Percentiles rank a stretch among this genome's conserved stretches.
phyloP scores from a whole-genome alignment of 129 eudicot species.

The Scalesia atractyloides region DNA sequence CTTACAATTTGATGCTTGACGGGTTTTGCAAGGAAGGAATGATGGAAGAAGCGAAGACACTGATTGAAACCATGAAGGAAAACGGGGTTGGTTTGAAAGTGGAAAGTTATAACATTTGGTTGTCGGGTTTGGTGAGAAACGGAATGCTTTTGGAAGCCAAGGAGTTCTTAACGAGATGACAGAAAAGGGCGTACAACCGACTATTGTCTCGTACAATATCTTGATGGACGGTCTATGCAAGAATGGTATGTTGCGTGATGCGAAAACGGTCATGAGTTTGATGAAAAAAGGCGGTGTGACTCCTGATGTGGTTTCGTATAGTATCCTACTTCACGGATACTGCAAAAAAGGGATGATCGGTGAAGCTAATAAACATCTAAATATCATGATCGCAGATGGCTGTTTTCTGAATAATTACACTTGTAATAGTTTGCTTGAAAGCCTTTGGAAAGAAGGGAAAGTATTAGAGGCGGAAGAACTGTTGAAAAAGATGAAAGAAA shows the following conservation, averaged over 20 bases:
- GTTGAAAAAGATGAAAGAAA: slow-evolving; percentile 82
- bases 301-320: slow-evolving; percentile 76
- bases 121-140: slow-evolving; percentile 70
- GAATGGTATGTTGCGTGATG: slow-evolving; percentile 74
- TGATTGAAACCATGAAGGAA: slow-evolving; percentile 66
- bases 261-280: slow-evolving; percentile 57
- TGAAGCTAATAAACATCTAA: slow-evolving; percentile 57
- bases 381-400: slow-evolving; percentile 58
- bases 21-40: slow-evolving; percentile 81
- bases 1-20: slow-evolving; percentile 69
- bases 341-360: slow-evolving; percentile 66
- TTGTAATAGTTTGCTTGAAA: slow-evolving; percentile 79
- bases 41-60: slow-evolving; percentile 68
- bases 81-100: slow-evolving; percentile 37
- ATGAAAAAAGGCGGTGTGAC: slow-evolving; percentile 58
- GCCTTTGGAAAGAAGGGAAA: slow-evolving; percentile 88
- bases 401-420: slow-evolving; percentile 69
- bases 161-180: slow-evolving; percentile 64
- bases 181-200: slow-evolving; percentile 51
- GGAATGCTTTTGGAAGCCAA: slow-evolving; percentile 76
- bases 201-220: slow-evolving; percentile 58
- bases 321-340: slow-evolving; percentile 76
- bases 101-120: slow-evolving; percentile 78
- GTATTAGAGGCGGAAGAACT: slow-evolving; percentile 71
- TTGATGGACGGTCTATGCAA: slow-evolving; percentile 65